Evolutionary conservation across 2,329 filamentous ascomycete genomes (phyloP).

Genomic region (Alternaria tenuissima): DNA sequence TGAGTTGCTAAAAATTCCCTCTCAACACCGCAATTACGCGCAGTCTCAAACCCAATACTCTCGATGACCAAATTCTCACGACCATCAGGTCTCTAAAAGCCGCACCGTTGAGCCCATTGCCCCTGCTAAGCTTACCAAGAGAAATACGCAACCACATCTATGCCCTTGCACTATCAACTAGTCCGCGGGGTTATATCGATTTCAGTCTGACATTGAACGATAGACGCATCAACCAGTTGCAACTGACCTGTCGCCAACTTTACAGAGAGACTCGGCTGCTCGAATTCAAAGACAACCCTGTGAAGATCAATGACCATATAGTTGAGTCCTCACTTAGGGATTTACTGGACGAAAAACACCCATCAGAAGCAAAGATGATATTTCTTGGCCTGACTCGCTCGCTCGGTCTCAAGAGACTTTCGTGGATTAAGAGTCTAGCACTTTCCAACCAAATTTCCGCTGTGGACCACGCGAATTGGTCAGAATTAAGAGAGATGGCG

Average conservation of each 20-base stretch:
- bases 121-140: neutral
- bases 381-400: neutral
- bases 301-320: neutral
- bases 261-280: neutral
- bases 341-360: neutral
- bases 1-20: neutral
- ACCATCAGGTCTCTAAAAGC: neutral
- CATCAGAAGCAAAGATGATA: neutral
- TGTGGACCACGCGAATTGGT: neutral
- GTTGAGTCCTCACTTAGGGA: neutral
- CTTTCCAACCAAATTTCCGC: neutral
- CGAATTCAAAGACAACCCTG: neutral
- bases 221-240: neutral
- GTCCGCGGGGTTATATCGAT: neutral
- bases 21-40: neutral
- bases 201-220: neutral
- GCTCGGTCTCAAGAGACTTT: neutral
- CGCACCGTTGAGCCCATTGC: neutral
- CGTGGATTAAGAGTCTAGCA: neutral
- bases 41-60: neutral
- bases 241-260: neutral
- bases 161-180: neutral
- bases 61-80: rapidly evolving
- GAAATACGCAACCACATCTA: neutral
- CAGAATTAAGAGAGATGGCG: neutral